Evolutionary conservation across 2,329 filamentous ascomycete species (phyloP).

Genomic region (Nectriaceae sp.): DNA sequence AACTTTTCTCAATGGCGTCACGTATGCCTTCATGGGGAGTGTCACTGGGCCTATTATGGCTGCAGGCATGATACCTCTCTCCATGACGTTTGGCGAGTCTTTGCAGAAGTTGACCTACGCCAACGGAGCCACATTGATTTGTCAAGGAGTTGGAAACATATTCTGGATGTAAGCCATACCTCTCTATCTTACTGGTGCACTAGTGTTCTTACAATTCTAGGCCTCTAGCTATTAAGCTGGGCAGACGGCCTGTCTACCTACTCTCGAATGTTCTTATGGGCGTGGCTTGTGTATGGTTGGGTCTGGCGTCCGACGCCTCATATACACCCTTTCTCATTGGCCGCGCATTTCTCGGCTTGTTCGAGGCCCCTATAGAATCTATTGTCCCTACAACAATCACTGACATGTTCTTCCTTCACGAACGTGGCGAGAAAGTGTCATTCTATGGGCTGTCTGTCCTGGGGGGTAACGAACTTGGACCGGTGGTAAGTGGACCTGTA

Average conservation of each 20-base stretch:
- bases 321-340: slow-evolving; percentile 8
- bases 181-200: not conserved
- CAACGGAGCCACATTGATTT: slow-evolving; percentile 8
- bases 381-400: slow-evolving; percentile 9
- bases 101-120: slow-evolving; percentile 7
- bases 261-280: slow-evolving; percentile 8
- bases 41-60: slow-evolving; percentile 12
- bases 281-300: slow-evolving; percentile 8
- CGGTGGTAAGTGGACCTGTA: slow-evolving; percentile 1
- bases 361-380: slow-evolving; percentile 8
- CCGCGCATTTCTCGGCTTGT: slow-evolving; percentile 6
- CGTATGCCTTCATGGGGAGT: slow-evolving; percentile 9
- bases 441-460: slow-evolving; percentile 8
- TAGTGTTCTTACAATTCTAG: not conserved
- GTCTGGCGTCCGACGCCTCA: slow-evolving; percentile 5
- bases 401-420: slow-evolving; percentile 9
- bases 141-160: slow-evolving; percentile 6
- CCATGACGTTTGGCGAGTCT: slow-evolving; percentile 7
- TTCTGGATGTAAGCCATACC: slow-evolving; percentile 9
- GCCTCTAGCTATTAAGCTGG: slow-evolving; percentile 8
- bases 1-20: slow-evolving; percentile 5
- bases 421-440: slow-evolving; percentile 8
- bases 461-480: slow-evolving; percentile 10
- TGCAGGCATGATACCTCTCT: slow-evolving; percentile 6
- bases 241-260: slow-evolving; percentile 6